phyloP scores from a whole-genome alignment of 2,329 filamentous ascomycete genomes.

The Exophiala sp. region DNA sequence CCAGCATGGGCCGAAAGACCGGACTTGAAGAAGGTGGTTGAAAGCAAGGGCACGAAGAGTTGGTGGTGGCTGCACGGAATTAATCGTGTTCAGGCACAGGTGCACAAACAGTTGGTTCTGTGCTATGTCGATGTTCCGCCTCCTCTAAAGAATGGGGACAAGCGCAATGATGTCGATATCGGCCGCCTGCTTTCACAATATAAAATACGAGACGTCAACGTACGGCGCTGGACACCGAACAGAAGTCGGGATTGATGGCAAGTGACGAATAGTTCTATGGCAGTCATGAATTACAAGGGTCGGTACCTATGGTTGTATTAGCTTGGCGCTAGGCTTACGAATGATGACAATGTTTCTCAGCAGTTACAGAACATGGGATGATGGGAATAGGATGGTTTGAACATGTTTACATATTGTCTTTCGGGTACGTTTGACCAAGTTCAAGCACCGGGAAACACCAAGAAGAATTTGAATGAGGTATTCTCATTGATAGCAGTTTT shows the following conservation, averaged over 20 bases:
- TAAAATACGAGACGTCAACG: conserved; percentile 69
- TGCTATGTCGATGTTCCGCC: conserved; percentile 87
- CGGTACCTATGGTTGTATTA: background rate
- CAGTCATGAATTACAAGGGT: background rate
- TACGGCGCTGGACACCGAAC: conserved; percentile 80
- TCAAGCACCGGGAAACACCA: background rate
- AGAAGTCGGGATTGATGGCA: conserved; percentile 56
- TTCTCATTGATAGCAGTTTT: no score
- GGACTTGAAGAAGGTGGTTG: conserved; percentile 47
- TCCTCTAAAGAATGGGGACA: conserved; percentile 47
- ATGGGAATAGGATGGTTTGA: background rate
- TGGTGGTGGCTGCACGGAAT: conserved; percentile 67
- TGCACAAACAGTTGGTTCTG: conserved; percentile 81
- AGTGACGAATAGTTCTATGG: background rate
- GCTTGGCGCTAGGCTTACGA: background rate
- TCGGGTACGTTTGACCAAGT: background rate
- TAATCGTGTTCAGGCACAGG: conserved; percentile 82
- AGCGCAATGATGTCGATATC: conserved; percentile 47
- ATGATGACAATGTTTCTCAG: no score
- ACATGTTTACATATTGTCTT: background rate
- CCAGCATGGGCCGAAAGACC: conserved; percentile 58
- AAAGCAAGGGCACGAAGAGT: conserved; percentile 39
- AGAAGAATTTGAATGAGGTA: no score
- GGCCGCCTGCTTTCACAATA: conserved; percentile 61
- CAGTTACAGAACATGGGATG: background rate